These are phyloP conservation scores for Chytriomyces sp. DNA, from an alignment of 192 early-diverging fungal species.

Conservation along the genomic window DNA sequence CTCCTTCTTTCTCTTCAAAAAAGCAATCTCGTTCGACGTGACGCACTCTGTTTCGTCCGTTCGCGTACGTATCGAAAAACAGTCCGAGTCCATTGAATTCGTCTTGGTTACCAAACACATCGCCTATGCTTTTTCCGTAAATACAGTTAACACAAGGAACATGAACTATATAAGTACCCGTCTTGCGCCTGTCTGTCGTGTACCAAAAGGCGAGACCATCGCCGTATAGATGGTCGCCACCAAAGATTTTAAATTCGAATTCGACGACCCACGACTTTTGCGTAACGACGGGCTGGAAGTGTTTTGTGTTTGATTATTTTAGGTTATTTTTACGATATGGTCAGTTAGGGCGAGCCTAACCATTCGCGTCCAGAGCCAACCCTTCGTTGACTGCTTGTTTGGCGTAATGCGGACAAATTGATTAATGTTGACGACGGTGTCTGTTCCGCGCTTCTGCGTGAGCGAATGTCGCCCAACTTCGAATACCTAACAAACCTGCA, in stretches of 20 bases:
- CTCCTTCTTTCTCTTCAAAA: too few relatives aligned
- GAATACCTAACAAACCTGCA: slow-evolving; percentile 50
- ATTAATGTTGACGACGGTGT: slow-evolving; percentile 87
- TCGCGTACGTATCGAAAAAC: slow-evolving; percentile 97
- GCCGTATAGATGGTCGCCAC: slow-evolving; percentile 78
- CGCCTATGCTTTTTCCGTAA: slow-evolving; percentile 52
- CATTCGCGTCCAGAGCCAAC: slow-evolving; percentile 76
- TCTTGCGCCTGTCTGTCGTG: slow-evolving; percentile 63
- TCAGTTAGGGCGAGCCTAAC: too few relatives aligned
- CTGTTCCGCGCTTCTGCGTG: slow-evolving; percentile 21
- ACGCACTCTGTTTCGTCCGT: slow-evolving; percentile 63
- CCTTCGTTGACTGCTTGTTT: slow-evolving; percentile 75
- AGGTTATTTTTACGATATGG: too few relatives aligned
- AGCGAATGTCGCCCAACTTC: not conserved
- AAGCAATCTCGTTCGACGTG: too few relatives aligned
- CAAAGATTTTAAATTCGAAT: slow-evolving; percentile 89
- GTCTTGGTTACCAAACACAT: slow-evolving; percentile 88
- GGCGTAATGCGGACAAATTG: slow-evolving; percentile 82
- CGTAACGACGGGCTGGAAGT: slow-evolving; percentile 49
- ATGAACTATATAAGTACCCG: slow-evolving; percentile 29
- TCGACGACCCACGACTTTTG: slow-evolving; percentile 78
- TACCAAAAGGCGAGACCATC: slow-evolving; percentile 98
- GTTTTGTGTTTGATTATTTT: too few relatives aligned
- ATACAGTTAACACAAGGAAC: not conserved
- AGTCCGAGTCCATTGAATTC: slow-evolving; percentile 90